These are phyloP conservation scores for Vicia sativa DNA, from an alignment of 306 rosid genomes.

Conservation along the genomic window DNA sequence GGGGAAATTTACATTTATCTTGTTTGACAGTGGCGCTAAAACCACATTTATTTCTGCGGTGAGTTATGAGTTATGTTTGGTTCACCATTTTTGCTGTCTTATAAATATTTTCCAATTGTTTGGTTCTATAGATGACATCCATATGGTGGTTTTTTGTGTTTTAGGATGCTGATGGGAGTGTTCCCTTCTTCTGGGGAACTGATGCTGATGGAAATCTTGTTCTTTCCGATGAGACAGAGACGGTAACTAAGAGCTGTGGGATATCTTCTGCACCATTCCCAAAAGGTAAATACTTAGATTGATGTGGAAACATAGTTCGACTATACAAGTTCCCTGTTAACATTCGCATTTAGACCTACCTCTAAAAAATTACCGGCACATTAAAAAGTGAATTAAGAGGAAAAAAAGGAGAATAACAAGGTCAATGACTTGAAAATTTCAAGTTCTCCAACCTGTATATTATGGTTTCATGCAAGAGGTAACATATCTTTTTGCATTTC, in stretches of 20 bases:
- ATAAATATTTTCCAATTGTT: background rate
- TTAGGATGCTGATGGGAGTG: conserved; percentile 86
- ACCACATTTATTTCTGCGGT: conserved; percentile 68
- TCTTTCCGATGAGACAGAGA: conserved; percentile 70
- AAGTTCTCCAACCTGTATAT: background rate
- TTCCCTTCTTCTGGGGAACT: conserved; percentile 94
- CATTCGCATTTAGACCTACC: conserved; percentile 14
- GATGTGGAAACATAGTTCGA: conserved; percentile 2
- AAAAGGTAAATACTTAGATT: conserved; percentile 64
- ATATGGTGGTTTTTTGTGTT: conserved; percentile 32
- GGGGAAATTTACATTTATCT: conserved; percentile 83
- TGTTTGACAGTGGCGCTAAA: conserved; percentile 73
- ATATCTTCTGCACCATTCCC: conserved; percentile 96
- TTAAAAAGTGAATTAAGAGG: conserved; percentile 15
- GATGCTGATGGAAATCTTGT: conserved; percentile 90
- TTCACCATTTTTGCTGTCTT: conserved; percentile 10
- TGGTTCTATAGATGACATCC: conserved; percentile 26
- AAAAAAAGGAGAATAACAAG: conserved; percentile 15
- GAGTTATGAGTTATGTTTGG: conserved; percentile 60
- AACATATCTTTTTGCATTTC: conserved; percentile 28
- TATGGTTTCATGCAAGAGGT: conserved; percentile 29
- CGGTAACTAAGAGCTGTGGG: conserved; percentile 77
- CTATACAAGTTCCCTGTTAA: background rate
- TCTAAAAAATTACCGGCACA: background rate
- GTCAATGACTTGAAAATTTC: conserved; percentile 21